Evolutionary conservation across 805 yeast species (phyloP).

Genomic region (Allodekkera sacchari): DNA sequence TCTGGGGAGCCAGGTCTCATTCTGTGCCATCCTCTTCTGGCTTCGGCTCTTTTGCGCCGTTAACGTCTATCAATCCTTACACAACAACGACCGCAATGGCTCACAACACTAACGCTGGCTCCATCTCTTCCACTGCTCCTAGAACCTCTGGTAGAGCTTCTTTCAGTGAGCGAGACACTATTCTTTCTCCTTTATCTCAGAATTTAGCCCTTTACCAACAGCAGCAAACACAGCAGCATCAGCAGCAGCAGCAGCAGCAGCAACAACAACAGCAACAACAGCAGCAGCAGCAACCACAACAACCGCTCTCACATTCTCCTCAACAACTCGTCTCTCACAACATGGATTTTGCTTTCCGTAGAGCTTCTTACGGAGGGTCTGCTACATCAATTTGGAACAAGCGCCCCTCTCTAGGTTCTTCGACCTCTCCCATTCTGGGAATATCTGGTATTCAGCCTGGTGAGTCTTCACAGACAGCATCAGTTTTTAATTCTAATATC

Average conservation of each 20-base stretch:
- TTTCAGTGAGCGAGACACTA: neutral
- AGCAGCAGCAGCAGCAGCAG: constrained; percentile 9
- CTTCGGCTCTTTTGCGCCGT: too few relatives aligned
- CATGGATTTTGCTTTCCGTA: neutral
- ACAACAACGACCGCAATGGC: constrained; percentile 1
- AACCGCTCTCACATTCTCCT: neutral
- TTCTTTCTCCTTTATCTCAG: neutral
- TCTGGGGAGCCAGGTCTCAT: constrained; percentile 11
- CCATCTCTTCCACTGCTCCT: constrained; percentile 2
- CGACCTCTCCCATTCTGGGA: constrained; percentile 17
- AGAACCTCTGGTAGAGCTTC: constrained; percentile 1
- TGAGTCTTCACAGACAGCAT: too few relatives aligned
- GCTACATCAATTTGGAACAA: constrained; percentile 2
- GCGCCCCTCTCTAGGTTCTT: constrained; percentile 18
- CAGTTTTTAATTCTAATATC: too few relatives aligned
- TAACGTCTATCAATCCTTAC: too few relatives aligned
- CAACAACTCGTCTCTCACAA: neutral
- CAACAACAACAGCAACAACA: neutral
- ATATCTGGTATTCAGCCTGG: constrained; percentile 8
- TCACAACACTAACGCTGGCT: constrained; percentile 2
- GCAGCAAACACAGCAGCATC: constrained; percentile 13
- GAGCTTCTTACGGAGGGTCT: constrained; percentile 3
- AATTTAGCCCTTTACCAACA: constrained; percentile 1
- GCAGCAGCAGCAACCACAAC: neutral
- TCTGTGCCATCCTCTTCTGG: neutral